Evolutionary conservation across 768 basidiomycete genomes (phyloP).

Genomic region (Termitomyces eurrhizus): DNA sequence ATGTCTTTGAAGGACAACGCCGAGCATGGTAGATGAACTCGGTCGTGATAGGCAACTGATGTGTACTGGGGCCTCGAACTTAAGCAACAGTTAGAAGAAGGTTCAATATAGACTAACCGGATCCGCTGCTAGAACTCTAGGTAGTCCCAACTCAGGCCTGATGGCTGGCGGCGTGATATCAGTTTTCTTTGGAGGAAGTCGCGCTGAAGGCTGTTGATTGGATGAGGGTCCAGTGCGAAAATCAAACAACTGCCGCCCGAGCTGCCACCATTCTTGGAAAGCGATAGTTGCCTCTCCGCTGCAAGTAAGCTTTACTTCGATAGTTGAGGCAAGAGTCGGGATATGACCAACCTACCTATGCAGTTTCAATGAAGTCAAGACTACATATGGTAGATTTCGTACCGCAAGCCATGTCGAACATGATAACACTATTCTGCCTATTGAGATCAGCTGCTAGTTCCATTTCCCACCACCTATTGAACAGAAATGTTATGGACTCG

Average conservation of each 20-base stretch:
- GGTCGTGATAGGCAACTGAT: constrained; percentile 48
- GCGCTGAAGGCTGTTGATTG: constrained; percentile 10
- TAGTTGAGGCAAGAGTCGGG: neutral
- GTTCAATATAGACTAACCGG: constrained; percentile 36
- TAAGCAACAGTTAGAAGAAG: neutral
- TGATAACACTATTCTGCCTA: constrained; percentile 23
- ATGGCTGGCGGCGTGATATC: constrained; percentile 27
- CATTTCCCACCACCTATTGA: constrained; percentile 34
- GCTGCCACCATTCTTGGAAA: constrained; percentile 57
- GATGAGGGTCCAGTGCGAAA: neutral
- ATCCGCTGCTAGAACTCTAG: constrained; percentile 42
- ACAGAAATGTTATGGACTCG: constrained; percentile 7
- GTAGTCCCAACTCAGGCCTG: constrained; percentile 28
- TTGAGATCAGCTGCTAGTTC: constrained; percentile 21
- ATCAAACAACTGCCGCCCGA: constrained; percentile 25
- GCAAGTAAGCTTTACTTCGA: neutral
- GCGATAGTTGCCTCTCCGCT: constrained; percentile 66
- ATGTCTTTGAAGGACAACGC: constrained; percentile 61
- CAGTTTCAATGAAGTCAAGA: constrained; percentile 1
- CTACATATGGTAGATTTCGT: constrained; percentile 25
- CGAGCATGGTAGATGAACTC: constrained; percentile 52
- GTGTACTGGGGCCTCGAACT: constrained; percentile 45
- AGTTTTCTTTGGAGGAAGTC: constrained; percentile 15
- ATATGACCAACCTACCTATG: constrained; percentile 26
- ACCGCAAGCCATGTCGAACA: constrained; percentile 61